Percentiles rank a stretch among this genome's conserved stretches.
Conservation (phyloP, 495 filamentous ascomycete genomes). For the Friedmanniomyces simplex region DNA sequence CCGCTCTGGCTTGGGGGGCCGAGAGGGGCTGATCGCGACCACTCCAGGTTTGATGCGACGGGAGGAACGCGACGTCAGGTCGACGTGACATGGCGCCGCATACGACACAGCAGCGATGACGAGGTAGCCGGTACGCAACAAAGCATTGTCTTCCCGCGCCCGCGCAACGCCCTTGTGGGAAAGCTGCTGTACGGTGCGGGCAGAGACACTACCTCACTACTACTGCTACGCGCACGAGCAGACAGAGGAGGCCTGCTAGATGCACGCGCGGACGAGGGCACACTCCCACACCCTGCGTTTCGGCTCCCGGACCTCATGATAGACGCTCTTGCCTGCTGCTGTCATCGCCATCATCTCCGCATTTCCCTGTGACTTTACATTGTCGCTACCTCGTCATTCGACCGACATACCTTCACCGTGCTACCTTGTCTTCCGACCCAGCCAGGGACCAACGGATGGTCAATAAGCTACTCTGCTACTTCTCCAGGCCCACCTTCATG, state of each 20-base stretch:
- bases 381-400: not conserved
- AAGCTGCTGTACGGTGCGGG: not conserved
- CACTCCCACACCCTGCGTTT: not conserved
- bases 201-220: not conserved
- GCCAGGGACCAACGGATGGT: not conserved
- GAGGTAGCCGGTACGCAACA: not conserved
- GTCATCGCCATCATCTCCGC: not conserved
- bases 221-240: not conserved
- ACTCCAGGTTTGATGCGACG: not conserved
- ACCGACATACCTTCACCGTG: not conserved
- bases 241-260: not conserved
- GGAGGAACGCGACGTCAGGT: too few species aligned
- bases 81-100: not conserved
- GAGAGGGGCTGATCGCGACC: not conserved
- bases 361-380: not conserved
- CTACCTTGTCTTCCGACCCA: not conserved
- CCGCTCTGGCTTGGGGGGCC: not conserved
- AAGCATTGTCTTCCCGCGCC: not conserved
- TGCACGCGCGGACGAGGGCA: not conserved
- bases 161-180: not conserved
- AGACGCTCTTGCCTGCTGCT: not conserved
- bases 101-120: not conserved
- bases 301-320: not conserved
- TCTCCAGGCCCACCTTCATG: not conserved
- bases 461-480: not conserved